phyloP scores from a whole-genome alignment of 2,329 filamentous ascomycete genomes.

The Aureobasidium vineae region DNA sequence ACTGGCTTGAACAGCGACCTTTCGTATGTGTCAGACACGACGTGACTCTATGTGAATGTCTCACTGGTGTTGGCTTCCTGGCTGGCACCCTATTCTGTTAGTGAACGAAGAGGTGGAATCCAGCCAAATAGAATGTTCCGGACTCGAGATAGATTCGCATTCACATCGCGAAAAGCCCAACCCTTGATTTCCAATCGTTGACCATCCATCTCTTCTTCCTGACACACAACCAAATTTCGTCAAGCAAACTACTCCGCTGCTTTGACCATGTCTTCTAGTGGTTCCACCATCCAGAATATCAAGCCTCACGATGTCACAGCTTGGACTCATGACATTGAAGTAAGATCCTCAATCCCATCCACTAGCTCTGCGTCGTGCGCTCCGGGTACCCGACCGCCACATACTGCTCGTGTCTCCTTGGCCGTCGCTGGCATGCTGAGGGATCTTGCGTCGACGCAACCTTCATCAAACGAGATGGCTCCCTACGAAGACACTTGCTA shows the following conservation, averaged over 20 bases:
- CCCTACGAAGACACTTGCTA: not conserved
- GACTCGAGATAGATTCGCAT: not conserved
- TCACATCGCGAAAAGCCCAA: not conserved
- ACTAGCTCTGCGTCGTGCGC: not conserved
- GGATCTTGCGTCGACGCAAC: not conserved
- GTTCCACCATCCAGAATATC: not conserved
- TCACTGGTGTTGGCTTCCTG: not conserved
- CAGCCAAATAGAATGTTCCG: conserved; percentile 5
- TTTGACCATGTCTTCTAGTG: conserved; percentile 4
- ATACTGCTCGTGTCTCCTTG: not conserved
- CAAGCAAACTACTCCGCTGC: not conserved
- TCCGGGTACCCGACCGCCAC: not conserved
- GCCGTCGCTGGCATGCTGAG: not conserved
- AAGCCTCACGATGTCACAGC: conserved; percentile 11
- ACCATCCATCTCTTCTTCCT: not conserved
- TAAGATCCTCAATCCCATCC: not conserved
- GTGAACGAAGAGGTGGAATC: too few species aligned
- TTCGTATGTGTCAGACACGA: not conserved
- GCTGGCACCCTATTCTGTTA: not conserved
- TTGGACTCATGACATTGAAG: conserved; percentile 11
- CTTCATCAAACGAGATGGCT: not conserved
- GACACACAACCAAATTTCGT: not conserved
- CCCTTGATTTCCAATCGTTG: not conserved
- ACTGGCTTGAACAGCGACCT: not conserved
- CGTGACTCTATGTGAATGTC: not conserved